Evolutionary conservation across 2,329 filamentous ascomycete genomes (phyloP).

Genomic region (Monilinia polystroma): DNA sequence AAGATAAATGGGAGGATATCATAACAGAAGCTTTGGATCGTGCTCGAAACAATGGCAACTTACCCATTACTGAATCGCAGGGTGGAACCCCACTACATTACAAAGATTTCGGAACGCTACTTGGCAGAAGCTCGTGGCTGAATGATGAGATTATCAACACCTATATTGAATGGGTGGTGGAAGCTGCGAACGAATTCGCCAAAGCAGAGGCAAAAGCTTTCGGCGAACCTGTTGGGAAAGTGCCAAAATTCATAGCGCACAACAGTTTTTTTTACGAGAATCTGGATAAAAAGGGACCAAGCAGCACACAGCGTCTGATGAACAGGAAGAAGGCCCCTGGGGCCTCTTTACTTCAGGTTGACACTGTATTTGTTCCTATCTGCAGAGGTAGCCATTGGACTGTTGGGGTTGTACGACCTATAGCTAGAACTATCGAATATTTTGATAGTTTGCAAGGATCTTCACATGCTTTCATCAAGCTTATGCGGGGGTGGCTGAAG

Average conservation of each 20-base stretch:
- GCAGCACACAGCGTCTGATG: constrained; percentile 54
- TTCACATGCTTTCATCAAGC: constrained; percentile 42
- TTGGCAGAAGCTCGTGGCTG: constrained; percentile 61
- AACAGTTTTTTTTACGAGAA: constrained; percentile 65
- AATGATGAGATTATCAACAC: constrained; percentile 76
- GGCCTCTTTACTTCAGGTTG: constrained; percentile 62
- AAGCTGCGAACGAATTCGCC: constrained; percentile 57
- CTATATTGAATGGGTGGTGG: constrained; percentile 60
- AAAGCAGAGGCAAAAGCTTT: constrained; percentile 39
- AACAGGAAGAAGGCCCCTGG: constrained; percentile 57
- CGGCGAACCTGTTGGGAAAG: constrained; percentile 44
- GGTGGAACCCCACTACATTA: constrained; percentile 52
- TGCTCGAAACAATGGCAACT: constrained; percentile 30
- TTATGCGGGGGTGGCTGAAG: constrained; percentile 55
- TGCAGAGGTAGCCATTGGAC: constrained; percentile 69
- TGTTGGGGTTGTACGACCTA: constrained; percentile 64
- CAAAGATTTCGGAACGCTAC: constrained; percentile 64
- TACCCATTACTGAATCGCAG: constrained; percentile 47
- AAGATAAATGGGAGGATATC: constrained; percentile 43
- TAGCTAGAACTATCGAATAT: constrained; percentile 60
- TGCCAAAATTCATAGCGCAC: constrained; percentile 61
- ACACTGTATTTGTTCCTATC: constrained; percentile 69
- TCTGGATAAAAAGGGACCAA: constrained; percentile 50
- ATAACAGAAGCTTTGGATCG: constrained; percentile 40
- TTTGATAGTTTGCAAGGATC: constrained; percentile 63